Conservation (phyloP, 2,329 filamentous ascomycete genomes). For the Aspergillus ochraceus region DNA sequence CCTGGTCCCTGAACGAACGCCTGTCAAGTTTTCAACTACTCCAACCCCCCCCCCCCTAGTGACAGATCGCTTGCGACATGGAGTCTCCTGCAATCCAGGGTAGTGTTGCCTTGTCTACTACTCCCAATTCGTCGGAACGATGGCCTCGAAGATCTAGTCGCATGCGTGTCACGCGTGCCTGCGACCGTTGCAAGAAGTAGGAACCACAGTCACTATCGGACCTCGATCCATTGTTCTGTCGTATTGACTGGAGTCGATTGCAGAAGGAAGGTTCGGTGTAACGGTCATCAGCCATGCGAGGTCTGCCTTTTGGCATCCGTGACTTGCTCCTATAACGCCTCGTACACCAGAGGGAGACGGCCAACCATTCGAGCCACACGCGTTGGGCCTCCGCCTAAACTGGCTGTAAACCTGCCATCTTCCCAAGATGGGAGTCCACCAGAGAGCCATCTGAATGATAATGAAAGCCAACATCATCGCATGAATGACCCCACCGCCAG, state of each 20-base stretch:
- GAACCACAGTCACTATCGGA: too few species aligned
- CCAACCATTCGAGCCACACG: not conserved
- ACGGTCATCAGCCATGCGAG: not conserved
- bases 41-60: too few species aligned
- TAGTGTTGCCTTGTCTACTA: too few species aligned
- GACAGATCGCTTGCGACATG: too few species aligned
- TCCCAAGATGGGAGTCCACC: not conserved
- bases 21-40: too few species aligned
- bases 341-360: not conserved
- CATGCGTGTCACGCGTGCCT: too few species aligned
- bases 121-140: too few species aligned
- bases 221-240: not conserved
- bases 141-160: too few species aligned
- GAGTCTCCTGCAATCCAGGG: too few species aligned
- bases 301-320: not conserved
- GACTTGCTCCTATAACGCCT: not conserved
- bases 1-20: too few species aligned
- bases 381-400: not conserved
- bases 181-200: not conserved
- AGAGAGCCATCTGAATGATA: too few species aligned
- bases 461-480: too few species aligned
- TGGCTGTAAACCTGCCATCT: not conserved
- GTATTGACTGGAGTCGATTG: not conserved
- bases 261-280: not conserved
- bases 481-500: not conserved